A percentile compares a stretch with the other conserved stretches of the same genome.
Conservation (phyloP, 805 yeast genomes). For the Lipomyces japonicus region DNA sequence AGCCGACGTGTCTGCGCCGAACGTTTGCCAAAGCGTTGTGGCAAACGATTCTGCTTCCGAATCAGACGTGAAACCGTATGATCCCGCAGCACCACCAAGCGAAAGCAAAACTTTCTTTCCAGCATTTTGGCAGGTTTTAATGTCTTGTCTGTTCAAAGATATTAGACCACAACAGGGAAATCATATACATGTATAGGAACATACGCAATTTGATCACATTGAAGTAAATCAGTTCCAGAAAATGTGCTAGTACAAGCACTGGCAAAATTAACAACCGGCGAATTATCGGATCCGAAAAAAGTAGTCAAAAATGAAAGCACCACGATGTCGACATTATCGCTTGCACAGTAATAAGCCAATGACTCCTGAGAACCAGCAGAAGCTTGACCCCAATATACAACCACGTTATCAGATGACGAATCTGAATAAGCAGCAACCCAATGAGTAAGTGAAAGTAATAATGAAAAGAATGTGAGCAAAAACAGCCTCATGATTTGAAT, state of each 20-base stretch:
- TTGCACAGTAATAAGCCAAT: conserved; percentile 57
- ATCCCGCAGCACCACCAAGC: conserved; percentile 51
- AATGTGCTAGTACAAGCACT: conserved; percentile 41
- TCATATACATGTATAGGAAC: not conserved
- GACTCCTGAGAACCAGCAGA: conserved; percentile 54
- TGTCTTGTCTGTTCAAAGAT: conserved; percentile 44
- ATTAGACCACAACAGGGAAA: not conserved
- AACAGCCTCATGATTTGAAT: too few relatives aligned
- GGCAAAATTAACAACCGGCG: conserved; percentile 55
- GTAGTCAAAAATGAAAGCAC: conserved; percentile 61
- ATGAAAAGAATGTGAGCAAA: too few relatives aligned
- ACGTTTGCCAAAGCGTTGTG: conserved; percentile 45
- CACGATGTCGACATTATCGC: conserved; percentile 60
- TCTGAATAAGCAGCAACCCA: not conserved
- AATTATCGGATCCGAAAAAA: conserved; percentile 46
- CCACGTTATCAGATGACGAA: conserved; percentile 44
- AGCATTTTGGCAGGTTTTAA: conserved; percentile 61
- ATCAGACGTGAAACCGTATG: conserved; percentile 49
- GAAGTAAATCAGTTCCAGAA: conserved; percentile 40
- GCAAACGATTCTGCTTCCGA: conserved; percentile 48
- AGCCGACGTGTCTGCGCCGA: conserved; percentile 44
- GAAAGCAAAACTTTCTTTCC: conserved; percentile 76
- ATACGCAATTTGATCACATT: conserved; percentile 46
- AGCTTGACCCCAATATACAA: conserved; percentile 82
- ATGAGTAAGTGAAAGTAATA: too few relatives aligned